Evolutionary conservation across 805 yeast genomes (phyloP), one percentile per base, ranked within the genome.

Genomic region (Yamadazyma paraphyllophila): DNA sequence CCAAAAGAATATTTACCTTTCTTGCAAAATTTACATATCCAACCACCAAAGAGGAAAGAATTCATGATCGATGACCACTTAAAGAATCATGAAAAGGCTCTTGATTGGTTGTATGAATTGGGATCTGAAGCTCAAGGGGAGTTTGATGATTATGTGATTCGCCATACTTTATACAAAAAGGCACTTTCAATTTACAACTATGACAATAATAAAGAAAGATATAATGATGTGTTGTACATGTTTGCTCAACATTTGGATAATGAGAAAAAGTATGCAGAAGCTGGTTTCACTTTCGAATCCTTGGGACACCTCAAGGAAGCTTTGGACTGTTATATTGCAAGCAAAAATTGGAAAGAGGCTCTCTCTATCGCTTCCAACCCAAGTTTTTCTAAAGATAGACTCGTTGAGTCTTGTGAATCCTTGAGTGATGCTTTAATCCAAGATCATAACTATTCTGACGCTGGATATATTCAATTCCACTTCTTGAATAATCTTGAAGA

Each of bases 1-100:
- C 99, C 99, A 17, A 89, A 91, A 58, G 99, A 94, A 65, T 94
- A 94, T 56, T 69, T 94, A 43, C 97, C 99, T 42, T 94, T 94
- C 64, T 74, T 94, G 53, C 96, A 89, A 58, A 76, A 82, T 39
- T 71, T 94, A 44, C 85, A 88, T 53, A 79, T 78, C 34, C 87
- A 85, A 62, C 68, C 78, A 0, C 83, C 79, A 5, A 63, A 81
- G 45, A 79, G 96, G 49, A 80, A 83, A 53, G 76, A 78, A 58
- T 91, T 88, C 59, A 63, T 81, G 59, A 86, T 94, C 54, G 98
- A 94, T 61, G 85, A 87, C 41, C 74, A 82, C 59, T 76, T 94
- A 61, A 81, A 83, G 57, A 78, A 82, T 38, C 73, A 75, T 59
- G 78, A 74, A 27, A 81, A 78, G 59, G 98, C 97, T 0, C 68